phyloP scores from a whole-genome alignment of 2,329 filamentous ascomycete genomes.

The Claviceps lovelessii region DNA sequence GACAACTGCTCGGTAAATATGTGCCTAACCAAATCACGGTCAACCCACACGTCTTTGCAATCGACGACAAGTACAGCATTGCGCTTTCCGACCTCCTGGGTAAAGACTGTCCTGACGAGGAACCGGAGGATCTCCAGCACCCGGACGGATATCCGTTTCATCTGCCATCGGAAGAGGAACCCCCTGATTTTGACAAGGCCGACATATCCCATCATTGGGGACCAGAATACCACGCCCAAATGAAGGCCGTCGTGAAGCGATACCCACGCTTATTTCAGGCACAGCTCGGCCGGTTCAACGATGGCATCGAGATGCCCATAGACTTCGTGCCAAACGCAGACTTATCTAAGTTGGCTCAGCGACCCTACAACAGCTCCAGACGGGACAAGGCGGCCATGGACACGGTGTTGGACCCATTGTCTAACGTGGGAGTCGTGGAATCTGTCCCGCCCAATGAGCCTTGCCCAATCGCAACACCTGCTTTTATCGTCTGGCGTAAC shows the following conservation, averaged over 20 bases:
- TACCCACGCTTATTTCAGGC: no score
- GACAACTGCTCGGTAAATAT: not conserved
- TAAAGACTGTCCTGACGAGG: not conserved
- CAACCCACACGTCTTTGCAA: not conserved
- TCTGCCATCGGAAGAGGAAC: not conserved
- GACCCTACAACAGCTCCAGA: no score
- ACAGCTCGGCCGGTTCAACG: no score
- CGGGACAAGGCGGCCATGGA: no score
- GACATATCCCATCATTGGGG: not conserved
- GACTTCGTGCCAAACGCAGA: no score
- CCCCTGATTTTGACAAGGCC: not conserved
- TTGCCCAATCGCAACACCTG: no score
- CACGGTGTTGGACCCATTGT: no score
- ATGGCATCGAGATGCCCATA: no score
- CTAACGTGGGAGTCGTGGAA: no score
- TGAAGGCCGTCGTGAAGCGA: no score
- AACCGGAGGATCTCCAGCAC: not conserved
- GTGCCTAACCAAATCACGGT: not conserved
- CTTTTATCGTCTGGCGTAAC: not conserved
- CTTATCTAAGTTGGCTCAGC: no score
- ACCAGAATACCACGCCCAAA: no score
- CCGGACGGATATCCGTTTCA: not conserved
- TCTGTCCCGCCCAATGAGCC: not conserved
- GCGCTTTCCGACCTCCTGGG: not conserved
- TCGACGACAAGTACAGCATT: not conserved